Conservation (phyloP, 2,329 filamentous ascomycete genomes). For the Hawksworthiomyces lignivorus region DNA sequence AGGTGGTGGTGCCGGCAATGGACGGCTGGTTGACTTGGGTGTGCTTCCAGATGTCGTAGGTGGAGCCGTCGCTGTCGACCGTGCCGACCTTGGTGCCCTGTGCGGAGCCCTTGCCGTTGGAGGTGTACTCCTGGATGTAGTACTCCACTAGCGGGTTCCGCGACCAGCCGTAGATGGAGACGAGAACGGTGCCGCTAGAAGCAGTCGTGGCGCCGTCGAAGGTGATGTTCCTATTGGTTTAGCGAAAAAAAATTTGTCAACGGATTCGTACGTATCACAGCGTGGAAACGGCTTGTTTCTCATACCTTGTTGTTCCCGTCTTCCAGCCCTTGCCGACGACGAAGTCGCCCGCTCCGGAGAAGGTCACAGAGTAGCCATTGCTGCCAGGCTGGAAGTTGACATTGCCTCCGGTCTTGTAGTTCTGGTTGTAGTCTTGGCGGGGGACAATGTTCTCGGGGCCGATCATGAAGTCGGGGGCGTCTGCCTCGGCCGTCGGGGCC, state of each 20-base stretch:
- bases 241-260: no score
- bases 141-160: conserved; percentile 30
- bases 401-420: conserved; percentile 31
- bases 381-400: conserved; percentile 22
- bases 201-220: conserved; percentile 20
- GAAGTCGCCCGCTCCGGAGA: conserved; percentile 41
- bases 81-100: conserved; percentile 25
- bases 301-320: conserved; percentile 39
- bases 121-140: conserved; percentile 30
- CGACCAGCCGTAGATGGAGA: conserved; percentile 31
- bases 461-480: conserved; percentile 21
- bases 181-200: conserved; percentile 22
- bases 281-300: no score
- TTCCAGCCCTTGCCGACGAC: conserved; percentile 54
- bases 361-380: conserved; percentile 34
- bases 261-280: no score
- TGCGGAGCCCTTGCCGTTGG: conserved; percentile 21
- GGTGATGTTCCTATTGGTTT: conserved; percentile 24
- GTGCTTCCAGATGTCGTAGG: conserved; percentile 28
- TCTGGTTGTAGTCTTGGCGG: conserved; percentile 32
- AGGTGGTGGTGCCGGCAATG: conserved; percentile 39
- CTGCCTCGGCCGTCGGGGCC: conserved; percentile 16
- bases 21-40: conserved; percentile 34
- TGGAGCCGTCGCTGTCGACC: conserved; percentile 24
- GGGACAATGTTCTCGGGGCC: conserved; percentile 19